Percentiles rank a stretch among this genome's conserved stretches.
Evolutionary conservation across 352 stramenopile genomes (phyloP).

Genomic region (Phytophthora pinifolia): DNA sequence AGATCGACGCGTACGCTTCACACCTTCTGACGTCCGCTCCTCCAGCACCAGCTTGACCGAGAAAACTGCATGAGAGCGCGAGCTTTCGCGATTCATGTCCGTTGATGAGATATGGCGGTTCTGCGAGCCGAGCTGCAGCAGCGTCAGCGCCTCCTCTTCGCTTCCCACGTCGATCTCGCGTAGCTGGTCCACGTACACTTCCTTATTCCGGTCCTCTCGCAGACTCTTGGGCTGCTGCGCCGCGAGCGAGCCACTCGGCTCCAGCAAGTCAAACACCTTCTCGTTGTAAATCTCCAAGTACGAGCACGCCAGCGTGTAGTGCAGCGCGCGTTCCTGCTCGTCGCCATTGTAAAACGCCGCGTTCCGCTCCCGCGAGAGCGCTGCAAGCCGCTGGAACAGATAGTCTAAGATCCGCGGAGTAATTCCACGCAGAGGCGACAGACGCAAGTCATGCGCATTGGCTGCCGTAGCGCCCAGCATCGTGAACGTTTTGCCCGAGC

Average conservation of each 20-base stretch:
- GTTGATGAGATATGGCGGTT: constrained; percentile 95
- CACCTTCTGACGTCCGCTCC: constrained; percentile 55
- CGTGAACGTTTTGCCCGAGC: constrained; percentile 88
- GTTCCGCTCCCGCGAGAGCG: constrained; percentile 46
- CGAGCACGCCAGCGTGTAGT: constrained; percentile 75
- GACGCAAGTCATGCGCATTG: constrained; percentile 45
- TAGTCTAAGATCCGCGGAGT: constrained; percentile 86
- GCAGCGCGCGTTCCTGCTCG: constrained; percentile 35
- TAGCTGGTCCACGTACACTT: constrained; percentile 83
- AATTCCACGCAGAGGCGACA: constrained; percentile 62
- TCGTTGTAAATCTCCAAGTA: constrained; percentile 93
- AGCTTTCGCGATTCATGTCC: constrained; percentile 97
- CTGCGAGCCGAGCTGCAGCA: constrained; percentile 68
- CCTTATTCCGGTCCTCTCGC: constrained; percentile 73
- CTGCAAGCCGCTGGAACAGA: constrained; percentile 64
- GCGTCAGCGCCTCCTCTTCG: constrained; percentile 67
- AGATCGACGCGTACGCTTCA: constrained; percentile 67
- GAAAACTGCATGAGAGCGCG: constrained; percentile 97
- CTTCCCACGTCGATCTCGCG: constrained; percentile 63
- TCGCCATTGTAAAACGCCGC: constrained; percentile 31
- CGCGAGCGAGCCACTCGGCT: constrained; percentile 47
- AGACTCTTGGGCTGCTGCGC: constrained; percentile 62
- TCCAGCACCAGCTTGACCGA: constrained; percentile 93
- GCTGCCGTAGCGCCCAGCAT: constrained; percentile 62
- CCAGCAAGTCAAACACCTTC: constrained; percentile 86